Evolutionary conservation across 2,329 filamentous ascomycete species (phyloP), one percentile per base, ranked within the genome.

Genomic region (Colletotrichum musicola): DNA sequence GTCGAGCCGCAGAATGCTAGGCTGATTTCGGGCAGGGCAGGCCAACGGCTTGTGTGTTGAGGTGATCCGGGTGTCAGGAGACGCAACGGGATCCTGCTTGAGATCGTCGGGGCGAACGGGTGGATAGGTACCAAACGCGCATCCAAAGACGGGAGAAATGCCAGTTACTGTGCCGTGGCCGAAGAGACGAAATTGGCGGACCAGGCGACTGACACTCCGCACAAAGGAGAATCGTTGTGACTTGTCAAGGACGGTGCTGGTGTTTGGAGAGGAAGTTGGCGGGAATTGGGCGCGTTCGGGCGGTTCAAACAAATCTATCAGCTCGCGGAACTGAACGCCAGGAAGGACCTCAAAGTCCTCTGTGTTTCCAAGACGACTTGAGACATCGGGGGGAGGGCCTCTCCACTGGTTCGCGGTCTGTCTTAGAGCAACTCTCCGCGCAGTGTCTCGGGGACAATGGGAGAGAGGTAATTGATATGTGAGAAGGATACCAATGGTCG

Each of bases 371-470:
- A 72, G 71, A 73, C 68, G 64, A 71, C 71, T 71, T 77, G 74
- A 79, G 77, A 80, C 78, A 79, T 74, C 65, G 72, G 74, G 64
- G 69, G 72, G 64, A 64, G 62, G 58, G 59, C 73, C 72, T 73
- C 64, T 74, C 72, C 73, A 74, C 71, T 75, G 64, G 70, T 71
- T 69, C 71, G 67, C 49, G 61, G 60, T 64, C 49, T 58, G 69
- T 62, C 65, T 61, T 69, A 55, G 56, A 58, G 56, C 62, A 69
- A 69, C 61, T 71, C 58, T 72, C 61, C 64, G 64, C 66, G 62
- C 67, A 68, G 57, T 62, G 64, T 71, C 69, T 66, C 50, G 70
- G 63, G 46, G 49, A 69, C 22, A 51, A 64, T 46, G 57, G 44
- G 49, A 54, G 20, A 47, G 27, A 57, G 18, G 42, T 59, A 50